Base-by-base conservation (phyloP, 2,329 filamentous ascomycete genomes). In the Raffaelea arxii region DNA sequence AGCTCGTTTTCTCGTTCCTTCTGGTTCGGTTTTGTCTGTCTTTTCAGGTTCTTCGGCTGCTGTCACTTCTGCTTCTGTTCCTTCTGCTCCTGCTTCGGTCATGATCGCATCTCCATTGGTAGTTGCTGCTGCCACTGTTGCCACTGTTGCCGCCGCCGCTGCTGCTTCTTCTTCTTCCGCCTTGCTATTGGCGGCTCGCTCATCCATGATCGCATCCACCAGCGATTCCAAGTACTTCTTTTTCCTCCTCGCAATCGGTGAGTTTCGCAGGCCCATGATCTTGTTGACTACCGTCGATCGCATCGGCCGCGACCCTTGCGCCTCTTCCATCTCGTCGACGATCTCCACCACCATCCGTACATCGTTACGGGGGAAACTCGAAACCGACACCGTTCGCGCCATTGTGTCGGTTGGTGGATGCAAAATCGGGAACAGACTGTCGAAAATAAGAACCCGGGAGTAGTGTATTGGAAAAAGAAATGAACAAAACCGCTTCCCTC, bases 191-290 rank as follows among this genome's bases (percentile, higher is more conserved):
- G 25, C 41, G 24, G 44, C 19, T 5, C 38, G 36, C 30, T 51
- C 49, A 41, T 54, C 53, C 23, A 54, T 22, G 3, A 50, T 22
- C 38, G 49, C 49, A 23, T 50, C 49, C 2, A 49, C 51, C 35
- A 54, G 43, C 12, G 46, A 32, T 41, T 54, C 51, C 2, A 54
- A 46, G 35, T 54, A 54, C 9, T 36, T 38, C n/a, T 49, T 51
- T 39, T 53, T 53, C 22, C 51, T 49, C 11, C 53, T 51, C 1
- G 42, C 47, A 5, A 54, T 41, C 7, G 53, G 27, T 22, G 51
- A 51, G 47, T 50, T 51, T 12, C 52, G 51, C 4, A 53, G 46
- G 6, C 23, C 25, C 24, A 48, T 43, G 4, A 54, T 44, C 40
- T 41, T 42, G 4, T 44, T 39, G 2, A 49, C 48, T 19, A 54